These are phyloP conservation scores for Galerina sulciceps DNA, from an alignment of 768 basidiomycete species.

Conservation along the genomic window DNA sequence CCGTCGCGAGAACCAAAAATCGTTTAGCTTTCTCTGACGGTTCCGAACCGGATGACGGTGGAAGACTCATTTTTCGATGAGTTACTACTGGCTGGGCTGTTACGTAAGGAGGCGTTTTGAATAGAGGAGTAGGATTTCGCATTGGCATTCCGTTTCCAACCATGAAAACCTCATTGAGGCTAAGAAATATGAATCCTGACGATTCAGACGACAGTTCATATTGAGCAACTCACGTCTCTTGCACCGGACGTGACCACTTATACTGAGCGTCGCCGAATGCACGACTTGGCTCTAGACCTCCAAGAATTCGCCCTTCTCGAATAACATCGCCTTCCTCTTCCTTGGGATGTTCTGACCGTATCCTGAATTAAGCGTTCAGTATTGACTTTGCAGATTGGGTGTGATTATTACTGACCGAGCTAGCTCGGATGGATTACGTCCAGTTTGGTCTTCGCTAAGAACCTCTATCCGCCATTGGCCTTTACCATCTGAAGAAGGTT, in stretches of 20 bases:
- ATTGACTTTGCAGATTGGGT: background rate
- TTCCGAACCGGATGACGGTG: conserved; percentile 31
- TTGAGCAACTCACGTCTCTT: conserved; percentile 61
- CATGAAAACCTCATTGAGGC: conserved; percentile 68
- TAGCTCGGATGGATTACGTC: conserved; percentile 84
- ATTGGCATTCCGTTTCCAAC: conserved; percentile 62
- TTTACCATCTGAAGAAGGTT: conserved; percentile 61
- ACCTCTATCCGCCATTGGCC: conserved; percentile 92
- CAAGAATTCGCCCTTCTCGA: conserved; percentile 80
- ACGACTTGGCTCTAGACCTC: conserved; percentile 84
- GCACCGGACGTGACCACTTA: conserved; percentile 80
- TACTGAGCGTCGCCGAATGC: conserved; percentile 91
- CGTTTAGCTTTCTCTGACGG: conserved; percentile 47
- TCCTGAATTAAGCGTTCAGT: conserved; percentile 41
- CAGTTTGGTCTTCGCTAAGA: conserved; percentile 96
- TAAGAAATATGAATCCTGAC: conserved; percentile 15
- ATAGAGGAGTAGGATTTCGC: conserved; percentile 60
- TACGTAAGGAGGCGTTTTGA: conserved; percentile 94
- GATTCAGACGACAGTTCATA: background rate
- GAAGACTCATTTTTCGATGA: conserved; percentile 69
- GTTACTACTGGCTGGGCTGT: conserved; percentile 83
- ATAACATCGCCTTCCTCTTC: conserved; percentile 78
- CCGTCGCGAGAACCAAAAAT: conserved; percentile 91
- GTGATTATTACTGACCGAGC: conserved; percentile 57
- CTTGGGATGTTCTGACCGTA: conserved; percentile 82